Evolutionary conservation across 2,329 filamentous ascomycete genomes (phyloP).

Genomic region (Talaromyces sp.): DNA sequence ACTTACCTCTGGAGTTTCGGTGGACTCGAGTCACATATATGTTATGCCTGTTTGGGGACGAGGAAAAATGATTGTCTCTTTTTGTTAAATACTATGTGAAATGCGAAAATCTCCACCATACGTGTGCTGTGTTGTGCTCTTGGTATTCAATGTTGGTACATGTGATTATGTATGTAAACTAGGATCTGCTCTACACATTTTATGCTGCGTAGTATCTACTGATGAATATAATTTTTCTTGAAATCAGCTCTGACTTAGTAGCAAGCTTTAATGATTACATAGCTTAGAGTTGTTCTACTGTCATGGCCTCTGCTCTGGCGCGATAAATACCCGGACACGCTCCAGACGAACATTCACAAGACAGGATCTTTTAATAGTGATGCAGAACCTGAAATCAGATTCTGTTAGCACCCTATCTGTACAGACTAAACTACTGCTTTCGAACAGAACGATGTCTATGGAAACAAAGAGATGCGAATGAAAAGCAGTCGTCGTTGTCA

Average conservation of each 20-base stretch:
- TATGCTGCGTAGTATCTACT: too few species aligned
- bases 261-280: too few species aligned
- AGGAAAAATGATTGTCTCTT: not conserved
- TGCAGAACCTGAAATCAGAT: not conserved
- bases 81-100: not conserved
- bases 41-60: not conserved
- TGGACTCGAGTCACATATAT: not conserved
- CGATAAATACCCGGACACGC: not conserved
- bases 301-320: too few species aligned
- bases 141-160: not conserved
- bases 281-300: not conserved
- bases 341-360: not conserved
- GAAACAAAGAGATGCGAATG: not conserved
- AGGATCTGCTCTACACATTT: not conserved
- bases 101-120: not conserved
- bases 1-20: not conserved
- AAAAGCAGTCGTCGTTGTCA: not conserved
- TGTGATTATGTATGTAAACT: not conserved
- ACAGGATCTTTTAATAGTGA: not conserved
- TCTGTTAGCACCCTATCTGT: too few species aligned
- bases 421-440: too few species aligned
- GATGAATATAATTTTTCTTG: too few species aligned
- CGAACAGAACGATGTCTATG: too few species aligned
- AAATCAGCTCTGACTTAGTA: too few species aligned
- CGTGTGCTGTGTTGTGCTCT: not conserved